Percentiles rank a stretch among this genome's conserved stretches.
Conservation (phyloP, 2,329 filamentous ascomycete species). For the Arthrobotrys pseudoclavata region DNA sequence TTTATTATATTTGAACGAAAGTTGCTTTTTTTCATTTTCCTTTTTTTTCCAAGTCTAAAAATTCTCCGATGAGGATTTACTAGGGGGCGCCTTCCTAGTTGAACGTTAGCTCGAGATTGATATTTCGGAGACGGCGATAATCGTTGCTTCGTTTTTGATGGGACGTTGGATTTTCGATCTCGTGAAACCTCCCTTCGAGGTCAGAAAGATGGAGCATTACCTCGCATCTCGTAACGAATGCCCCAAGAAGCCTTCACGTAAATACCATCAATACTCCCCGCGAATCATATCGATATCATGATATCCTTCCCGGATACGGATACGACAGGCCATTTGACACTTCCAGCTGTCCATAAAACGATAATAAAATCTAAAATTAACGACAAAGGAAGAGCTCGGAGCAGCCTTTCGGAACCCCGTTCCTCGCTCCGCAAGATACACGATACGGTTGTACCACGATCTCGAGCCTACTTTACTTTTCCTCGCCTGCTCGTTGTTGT, state of each 20-base stretch:
- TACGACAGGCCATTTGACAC: slow-evolving; percentile 5
- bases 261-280: too few species aligned
- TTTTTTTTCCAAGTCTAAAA: slow-evolving; percentile 3
- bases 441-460: slow-evolving; percentile 23
- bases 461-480: neutral
- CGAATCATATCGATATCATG: slow-evolving; percentile 19
- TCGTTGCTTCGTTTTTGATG: slow-evolving; percentile 6
- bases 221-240: neutral
- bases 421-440: slow-evolving; percentile 8
- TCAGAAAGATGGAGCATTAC: neutral
- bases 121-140: slow-evolving; percentile 18
- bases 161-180: slow-evolving; percentile 7
- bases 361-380: slow-evolving; percentile 16
- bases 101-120: neutral
- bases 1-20: slow-evolving; percentile 3
- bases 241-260: neutral
- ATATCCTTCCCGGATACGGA: slow-evolving; percentile 11
- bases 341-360: slow-evolving; percentile 15
- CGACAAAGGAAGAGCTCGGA: neutral
- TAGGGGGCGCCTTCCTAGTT: neutral
- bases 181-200: too few species aligned
- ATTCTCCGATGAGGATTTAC: slow-evolving; percentile 4
- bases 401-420: slow-evolving; percentile 15
- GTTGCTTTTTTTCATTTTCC: slow-evolving; percentile 8
- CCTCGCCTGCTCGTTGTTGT: neutral